phyloP scores from a whole-genome alignment of 2,329 filamentous ascomycete species.

The Annulohypoxylon truncatum region DNA sequence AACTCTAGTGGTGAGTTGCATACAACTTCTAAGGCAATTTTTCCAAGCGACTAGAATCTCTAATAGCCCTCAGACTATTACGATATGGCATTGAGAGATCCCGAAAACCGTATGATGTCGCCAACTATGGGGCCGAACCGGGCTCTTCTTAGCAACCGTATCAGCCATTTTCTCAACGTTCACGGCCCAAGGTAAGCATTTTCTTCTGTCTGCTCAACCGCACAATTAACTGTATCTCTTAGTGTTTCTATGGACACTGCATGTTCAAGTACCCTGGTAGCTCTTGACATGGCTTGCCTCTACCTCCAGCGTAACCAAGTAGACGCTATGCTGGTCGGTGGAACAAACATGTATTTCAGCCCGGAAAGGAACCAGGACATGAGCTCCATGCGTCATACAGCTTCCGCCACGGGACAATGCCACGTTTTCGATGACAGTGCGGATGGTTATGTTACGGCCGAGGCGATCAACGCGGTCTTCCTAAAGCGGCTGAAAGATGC shows the following conservation, averaged over 20 bases:
- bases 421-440: not conserved
- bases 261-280: not conserved
- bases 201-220: not conserved
- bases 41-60: too few relatives aligned
- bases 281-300: not conserved
- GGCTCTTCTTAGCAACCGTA: not conserved
- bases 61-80: not conserved
- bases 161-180: slow-evolving; percentile 1
- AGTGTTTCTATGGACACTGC: not conserved
- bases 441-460: not conserved
- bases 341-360: not conserved
- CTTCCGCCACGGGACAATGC: not conserved
- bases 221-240: not conserved
- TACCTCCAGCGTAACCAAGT: not conserved
- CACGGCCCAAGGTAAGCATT: not conserved
- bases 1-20: not conserved
- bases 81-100: not conserved
- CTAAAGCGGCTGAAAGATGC: not conserved
- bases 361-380: not conserved
- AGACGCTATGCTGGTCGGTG: not conserved
- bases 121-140: not conserved
- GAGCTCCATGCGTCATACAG: not conserved
- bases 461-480: not conserved
- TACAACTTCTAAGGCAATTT: too few relatives aligned
- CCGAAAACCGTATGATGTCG: not conserved